phyloP scores from a whole-genome alignment of 2,329 filamentous ascomycete genomes.

The Annulohypoxylon truncatum region DNA sequence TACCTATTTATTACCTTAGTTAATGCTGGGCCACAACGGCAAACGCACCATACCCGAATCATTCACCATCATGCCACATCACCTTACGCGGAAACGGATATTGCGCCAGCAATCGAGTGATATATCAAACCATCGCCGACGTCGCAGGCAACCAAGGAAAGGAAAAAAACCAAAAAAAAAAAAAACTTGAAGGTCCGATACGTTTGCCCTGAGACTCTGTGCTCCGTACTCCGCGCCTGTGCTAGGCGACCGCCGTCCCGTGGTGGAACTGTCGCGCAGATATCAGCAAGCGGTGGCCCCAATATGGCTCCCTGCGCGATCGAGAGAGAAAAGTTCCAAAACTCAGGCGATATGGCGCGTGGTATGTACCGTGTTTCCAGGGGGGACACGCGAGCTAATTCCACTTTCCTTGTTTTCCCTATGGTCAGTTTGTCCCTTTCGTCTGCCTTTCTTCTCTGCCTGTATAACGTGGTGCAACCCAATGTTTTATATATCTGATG shows the following conservation, averaged over 20 bases:
- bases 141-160: conserved; percentile 6
- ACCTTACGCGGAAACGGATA: conserved; percentile 31
- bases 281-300: conserved; percentile 12
- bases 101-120: conserved; percentile 23
- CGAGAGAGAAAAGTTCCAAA: conserved; percentile 17
- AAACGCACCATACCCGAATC: conserved; percentile 30
- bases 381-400: conserved; percentile 32
- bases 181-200: conserved; percentile 11
- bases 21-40: conserved; percentile 18
- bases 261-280: conserved; percentile 25
- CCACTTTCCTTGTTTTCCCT: conserved; percentile 2
- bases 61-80: conserved; percentile 37
- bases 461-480: conserved; percentile 36
- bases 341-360: conserved; percentile 24
- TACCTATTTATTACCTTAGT: conserved; percentile 6
- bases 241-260: conserved; percentile 17
- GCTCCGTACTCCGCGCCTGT: neutral
- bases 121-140: conserved; percentile 21
- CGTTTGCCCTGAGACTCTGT: conserved; percentile 8
- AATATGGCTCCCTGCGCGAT: conserved; percentile 40
- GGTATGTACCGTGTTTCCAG: conserved; percentile 8
- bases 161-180: neutral
- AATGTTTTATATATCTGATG: conserved; percentile 37
- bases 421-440: conserved; percentile 8
- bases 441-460: neutral